phyloP scores from a whole-genome alignment of 495 filamentous ascomycete genomes.

The Neurospora sp. region DNA sequence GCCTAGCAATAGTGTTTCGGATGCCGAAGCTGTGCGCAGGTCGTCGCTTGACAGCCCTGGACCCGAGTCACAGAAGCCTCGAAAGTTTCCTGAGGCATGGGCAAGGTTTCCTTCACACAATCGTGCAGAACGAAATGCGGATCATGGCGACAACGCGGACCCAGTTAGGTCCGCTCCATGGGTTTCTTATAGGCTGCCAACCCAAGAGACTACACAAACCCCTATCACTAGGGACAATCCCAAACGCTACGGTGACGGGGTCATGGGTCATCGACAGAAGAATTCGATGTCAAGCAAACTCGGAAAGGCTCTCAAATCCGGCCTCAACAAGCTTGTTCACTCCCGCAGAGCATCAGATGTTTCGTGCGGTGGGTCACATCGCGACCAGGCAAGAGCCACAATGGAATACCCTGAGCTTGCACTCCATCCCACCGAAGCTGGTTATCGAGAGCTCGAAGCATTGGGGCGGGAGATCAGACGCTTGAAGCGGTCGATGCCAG shows the following conservation, averaged over 20 bases:
- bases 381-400: conserved; percentile 1
- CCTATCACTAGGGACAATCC: not conserved
- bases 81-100: conserved; percentile 21
- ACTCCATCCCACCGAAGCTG: conserved; percentile 19
- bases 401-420: conserved; percentile 30
- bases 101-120: conserved; percentile 29
- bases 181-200: not conserved
- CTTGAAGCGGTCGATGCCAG: conserved; percentile 13
- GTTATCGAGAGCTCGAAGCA: conserved; percentile 21
- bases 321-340: conserved; percentile 22
- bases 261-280: not conserved
- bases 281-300: conserved; percentile 20
- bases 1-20: not conserved
- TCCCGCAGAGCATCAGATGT: conserved; percentile 9
- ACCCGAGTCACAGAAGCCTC: not conserved
- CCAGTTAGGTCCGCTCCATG: conserved; percentile 15
- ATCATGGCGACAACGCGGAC: conserved; percentile 11
- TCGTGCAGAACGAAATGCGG: conserved; percentile 22
- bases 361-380: conserved; percentile 2
- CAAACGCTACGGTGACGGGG: not conserved
- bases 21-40: not conserved
- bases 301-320: conserved; percentile 21
- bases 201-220: not conserved
- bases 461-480: conserved; percentile 23
- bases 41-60: not conserved